phyloP scores from a whole-genome alignment of 2,329 filamentous ascomycete genomes.

The Alternaria rosae region DNA sequence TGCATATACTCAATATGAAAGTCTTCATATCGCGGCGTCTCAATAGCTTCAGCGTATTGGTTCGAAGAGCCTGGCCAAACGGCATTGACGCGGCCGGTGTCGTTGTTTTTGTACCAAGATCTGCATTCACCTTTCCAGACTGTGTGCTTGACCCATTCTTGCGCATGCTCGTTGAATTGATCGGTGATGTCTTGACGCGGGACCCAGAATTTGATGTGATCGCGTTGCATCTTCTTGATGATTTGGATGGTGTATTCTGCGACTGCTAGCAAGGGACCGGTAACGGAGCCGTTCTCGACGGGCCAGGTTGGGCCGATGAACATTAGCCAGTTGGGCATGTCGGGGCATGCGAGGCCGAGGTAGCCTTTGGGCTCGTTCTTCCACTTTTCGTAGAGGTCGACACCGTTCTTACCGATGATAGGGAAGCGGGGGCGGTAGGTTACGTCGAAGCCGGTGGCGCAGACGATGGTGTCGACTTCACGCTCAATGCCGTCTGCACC shows the following conservation, averaged over 20 bases:
- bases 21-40: constrained; percentile 53
- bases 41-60: constrained; percentile 56
- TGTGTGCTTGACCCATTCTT: constrained; percentile 59
- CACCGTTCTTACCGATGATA: constrained; percentile 51
- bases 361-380: constrained; percentile 51
- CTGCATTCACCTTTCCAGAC: constrained; percentile 58
- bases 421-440: constrained; percentile 55
- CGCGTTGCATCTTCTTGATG: constrained; percentile 57
- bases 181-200: constrained; percentile 53
- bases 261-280: constrained; percentile 51
- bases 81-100: constrained; percentile 48
- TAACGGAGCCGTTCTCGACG: constrained; percentile 56
- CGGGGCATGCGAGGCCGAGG: constrained; percentile 52
- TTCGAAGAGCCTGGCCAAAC: constrained; percentile 61
- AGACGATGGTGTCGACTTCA: constrained; percentile 54
- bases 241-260: constrained; percentile 52
- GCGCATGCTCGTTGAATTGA: constrained; percentile 53
- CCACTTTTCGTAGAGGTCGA: constrained; percentile 53
- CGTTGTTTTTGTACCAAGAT: constrained; percentile 56
- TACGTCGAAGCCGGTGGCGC: constrained; percentile 57
- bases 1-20: constrained; percentile 52
- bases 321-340: constrained; percentile 55
- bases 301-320: constrained; percentile 54
- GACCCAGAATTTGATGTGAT: constrained; percentile 53
- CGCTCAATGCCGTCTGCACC: constrained; percentile 53